Conservation (phyloP, 169 alveolate species). For the Cryptosporidium sp. region DNA sequence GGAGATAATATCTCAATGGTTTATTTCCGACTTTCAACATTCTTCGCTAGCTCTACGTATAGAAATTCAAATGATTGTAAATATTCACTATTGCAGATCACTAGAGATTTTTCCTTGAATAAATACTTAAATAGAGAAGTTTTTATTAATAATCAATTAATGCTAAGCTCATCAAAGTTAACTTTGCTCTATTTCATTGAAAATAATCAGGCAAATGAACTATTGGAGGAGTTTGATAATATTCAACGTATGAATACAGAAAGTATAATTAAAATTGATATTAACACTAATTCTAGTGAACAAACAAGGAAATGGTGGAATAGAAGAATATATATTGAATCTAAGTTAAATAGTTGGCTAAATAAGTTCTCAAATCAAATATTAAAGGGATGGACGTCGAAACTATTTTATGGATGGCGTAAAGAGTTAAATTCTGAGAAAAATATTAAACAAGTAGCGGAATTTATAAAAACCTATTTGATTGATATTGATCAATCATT, state of each 20-base stretch:
- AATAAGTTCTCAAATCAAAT: constrained; percentile 1
- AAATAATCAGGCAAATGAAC: neutral
- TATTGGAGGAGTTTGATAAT: constrained; percentile 8
- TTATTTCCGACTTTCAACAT: constrained; percentile 31
- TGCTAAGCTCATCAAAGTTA: neutral
- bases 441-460: neutral
- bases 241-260: constrained; percentile 32
- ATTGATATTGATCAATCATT: neutral
- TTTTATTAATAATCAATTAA: neutral
- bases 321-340: constrained; percentile 40
- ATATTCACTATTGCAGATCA: constrained; percentile 33
- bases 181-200: constrained; percentile 34
- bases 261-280: constrained; percentile 22
- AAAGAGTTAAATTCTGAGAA: constrained; percentile 11
- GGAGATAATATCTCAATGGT: constrained; percentile 9
- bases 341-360: constrained; percentile 28
- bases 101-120: constrained; percentile 30
- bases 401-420: constrained; percentile 31
- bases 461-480: neutral
- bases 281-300: neutral
- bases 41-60: constrained; percentile 20
- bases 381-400: constrained; percentile 19
- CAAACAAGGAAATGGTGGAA: constrained; percentile 48
- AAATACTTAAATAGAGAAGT: neutral
- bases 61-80: neutral